Percentiles rank a stretch among this genome's conserved stretches.
Conservation (phyloP, 257 asterid genomes). For the Cinchona pubescens region DNA sequence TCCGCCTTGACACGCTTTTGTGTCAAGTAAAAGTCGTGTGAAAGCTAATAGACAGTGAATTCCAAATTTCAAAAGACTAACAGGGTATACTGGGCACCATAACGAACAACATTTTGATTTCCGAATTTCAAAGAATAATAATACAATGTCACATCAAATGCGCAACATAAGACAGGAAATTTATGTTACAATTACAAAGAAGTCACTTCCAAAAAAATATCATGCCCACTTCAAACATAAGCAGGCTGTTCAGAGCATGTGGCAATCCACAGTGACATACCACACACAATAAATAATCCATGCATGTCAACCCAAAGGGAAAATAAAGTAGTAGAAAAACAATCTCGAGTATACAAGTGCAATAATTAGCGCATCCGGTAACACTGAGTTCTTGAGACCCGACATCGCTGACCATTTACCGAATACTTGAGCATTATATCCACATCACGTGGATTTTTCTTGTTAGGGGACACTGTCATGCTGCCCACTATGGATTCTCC, state of each 20-base stretch:
- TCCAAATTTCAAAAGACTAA: no score
- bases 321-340: neutral
- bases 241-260: neutral
- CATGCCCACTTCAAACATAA: neutral
- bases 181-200: neutral
- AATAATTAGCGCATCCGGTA: conserved; percentile 59
- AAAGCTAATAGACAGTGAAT: no score
- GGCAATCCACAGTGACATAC: neutral
- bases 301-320: neutral
- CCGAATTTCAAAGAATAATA: neutral
- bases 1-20: no score
- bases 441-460: conserved; percentile 93
- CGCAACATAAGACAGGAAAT: neutral
- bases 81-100: neutral
- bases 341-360: neutral
- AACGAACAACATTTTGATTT: neutral
- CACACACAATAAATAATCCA: neutral
- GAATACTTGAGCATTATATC: conserved; percentile 80
- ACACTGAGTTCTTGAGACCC: conserved; percentile 58
- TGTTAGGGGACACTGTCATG: conserved; percentile 74
- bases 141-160: neutral
- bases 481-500: conserved; percentile 76
- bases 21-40: no score
- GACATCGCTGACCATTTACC: conserved; percentile 58
- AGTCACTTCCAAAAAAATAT: neutral